phyloP scores from a whole-genome alignment of 2,329 filamentous ascomycete genomes.

The Arachnopeziza araneosa region DNA sequence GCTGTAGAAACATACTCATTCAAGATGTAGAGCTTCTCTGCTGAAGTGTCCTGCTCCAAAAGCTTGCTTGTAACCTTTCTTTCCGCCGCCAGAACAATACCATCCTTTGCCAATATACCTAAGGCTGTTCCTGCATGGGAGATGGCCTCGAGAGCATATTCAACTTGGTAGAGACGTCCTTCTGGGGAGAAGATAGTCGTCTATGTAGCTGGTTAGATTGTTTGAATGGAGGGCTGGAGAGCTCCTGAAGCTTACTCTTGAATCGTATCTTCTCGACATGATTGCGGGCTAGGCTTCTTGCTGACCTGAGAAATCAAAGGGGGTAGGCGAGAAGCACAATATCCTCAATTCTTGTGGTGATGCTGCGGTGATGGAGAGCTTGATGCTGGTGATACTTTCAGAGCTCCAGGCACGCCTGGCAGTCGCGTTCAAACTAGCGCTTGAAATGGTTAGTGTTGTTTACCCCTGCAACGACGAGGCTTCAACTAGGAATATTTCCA shows the following conservation, averaged over 20 bases:
- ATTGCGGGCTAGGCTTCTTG: constrained; percentile 13
- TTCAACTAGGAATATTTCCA: neutral
- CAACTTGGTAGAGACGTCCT: constrained; percentile 96
- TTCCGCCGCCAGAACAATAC: constrained; percentile 95
- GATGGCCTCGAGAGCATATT: constrained; percentile 98
- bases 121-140: constrained; percentile 96
- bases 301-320: neutral
- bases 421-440: constrained; percentile 15
- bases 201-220: constrained; percentile 41
- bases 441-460: neutral
- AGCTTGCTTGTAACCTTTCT: constrained; percentile 99
- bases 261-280: constrained; percentile 98
- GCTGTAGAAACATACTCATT: constrained; percentile 68
- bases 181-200: constrained; percentile 99
- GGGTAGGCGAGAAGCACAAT: neutral
- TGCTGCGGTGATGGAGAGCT: constrained; percentile 11
- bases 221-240: constrained; percentile 13
- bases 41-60: constrained; percentile 97
- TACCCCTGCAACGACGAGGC: neutral
- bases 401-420: constrained; percentile 25
- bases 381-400: constrained; percentile 6
- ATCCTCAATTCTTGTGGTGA: constrained; percentile 12
- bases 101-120: constrained; percentile 94
- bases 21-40: constrained; percentile 98
- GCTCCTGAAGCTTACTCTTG: constrained; percentile 60